These are phyloP conservation scores for Colletotrichum tropicicola DNA, from an alignment of 2,329 filamentous ascomycete genomes.

Conservation along the genomic window DNA sequence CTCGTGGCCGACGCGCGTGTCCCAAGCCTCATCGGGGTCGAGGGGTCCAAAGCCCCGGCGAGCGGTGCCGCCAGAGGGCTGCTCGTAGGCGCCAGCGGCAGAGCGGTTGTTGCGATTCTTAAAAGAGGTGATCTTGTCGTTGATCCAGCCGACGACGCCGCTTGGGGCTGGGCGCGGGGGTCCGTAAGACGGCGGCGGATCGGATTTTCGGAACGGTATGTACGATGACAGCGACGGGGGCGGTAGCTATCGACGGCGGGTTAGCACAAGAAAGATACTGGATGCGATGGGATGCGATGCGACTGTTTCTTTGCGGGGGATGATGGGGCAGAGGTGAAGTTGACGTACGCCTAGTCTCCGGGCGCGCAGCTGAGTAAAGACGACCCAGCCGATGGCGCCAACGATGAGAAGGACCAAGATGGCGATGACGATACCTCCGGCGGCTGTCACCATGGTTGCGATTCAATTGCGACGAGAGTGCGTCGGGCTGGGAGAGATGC, in stretches of 20 bases:
- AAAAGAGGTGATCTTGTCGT: slow-evolving; percentile 70
- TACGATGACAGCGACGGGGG: slow-evolving; percentile 73
- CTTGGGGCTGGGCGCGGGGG: slow-evolving; percentile 64
- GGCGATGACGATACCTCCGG: slow-evolving; percentile 78
- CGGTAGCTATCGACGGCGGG: slow-evolving; percentile 63
- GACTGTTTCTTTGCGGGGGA: neutral
- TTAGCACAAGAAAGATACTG: neutral
- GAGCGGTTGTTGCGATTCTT: slow-evolving; percentile 72
- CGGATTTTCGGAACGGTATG: slow-evolving; percentile 72
- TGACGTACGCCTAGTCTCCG: slow-evolving; percentile 72
- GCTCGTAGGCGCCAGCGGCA: slow-evolving; percentile 77
- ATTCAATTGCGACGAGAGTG: slow-evolving; percentile 22
- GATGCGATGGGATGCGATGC: neutral
- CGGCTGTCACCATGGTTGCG: slow-evolving; percentile 62
- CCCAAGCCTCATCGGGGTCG: slow-evolving; percentile 89
- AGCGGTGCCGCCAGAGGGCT: slow-evolving; percentile 52
- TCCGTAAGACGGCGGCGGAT: slow-evolving; percentile 52
- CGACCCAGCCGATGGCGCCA: slow-evolving; percentile 70
- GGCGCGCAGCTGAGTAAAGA: slow-evolving; percentile 78
- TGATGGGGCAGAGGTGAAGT: neutral
- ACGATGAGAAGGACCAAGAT: slow-evolving; percentile 69
- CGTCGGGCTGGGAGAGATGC: slow-evolving; percentile 9
- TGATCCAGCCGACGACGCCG: slow-evolving; percentile 78
- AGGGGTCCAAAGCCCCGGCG: slow-evolving; percentile 71
- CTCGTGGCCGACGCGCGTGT: slow-evolving; percentile 79